Evolutionary conservation across 2,329 filamentous ascomycete species (phyloP), one percentile per base, ranked within the genome.

Genomic region (Huntiella abstrusa): DNA sequence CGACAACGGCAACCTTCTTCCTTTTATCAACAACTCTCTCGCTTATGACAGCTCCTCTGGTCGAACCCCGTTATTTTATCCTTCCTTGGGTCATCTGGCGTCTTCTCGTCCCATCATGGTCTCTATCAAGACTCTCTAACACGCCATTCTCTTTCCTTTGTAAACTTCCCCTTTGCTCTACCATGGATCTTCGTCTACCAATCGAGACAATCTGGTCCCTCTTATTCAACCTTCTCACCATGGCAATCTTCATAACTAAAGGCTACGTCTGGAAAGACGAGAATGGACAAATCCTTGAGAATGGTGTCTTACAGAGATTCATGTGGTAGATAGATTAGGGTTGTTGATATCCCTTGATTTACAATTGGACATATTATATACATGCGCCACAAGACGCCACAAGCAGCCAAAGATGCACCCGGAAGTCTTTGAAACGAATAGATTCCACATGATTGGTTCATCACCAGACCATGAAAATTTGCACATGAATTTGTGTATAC

Each of bases 31-130:
- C 86, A 0, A 57, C 79, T 0, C 67, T 94, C 3, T 88, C 83
- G 0, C 71, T 98, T 10, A 64, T 94, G 46, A 91, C 85, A 1
- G 87, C 91, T 0, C 87, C 91, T 0, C 71, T 98, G 1, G 88
- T 98, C 7, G 91, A 98, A 60, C 91, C 91, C 11, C 75, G 91
- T 11, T 98, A 98, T 61, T 94, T 94, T 60, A 92, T 98, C 57
- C 69, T 95, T 10, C 87, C 88, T 0, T 98, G 86, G 85, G 73
- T 95, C 6, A 77, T 95, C 55, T 96, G 87, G 84, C 73, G 91
- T 1, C 63, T 96, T 5, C 72, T 92, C 55, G 64, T 92, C 1
- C 84, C 84, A 0, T 60, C 67, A 44, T 65, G 64, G 64, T 41
- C 43, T 15, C 34, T 49, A 13, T 47, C 53, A 40, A 48, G 33